Evolutionary conservation across 148 eudicot species (phyloP), one percentile per base, ranked within the genome.

Genomic region (Rhododendron ferrugineum): DNA sequence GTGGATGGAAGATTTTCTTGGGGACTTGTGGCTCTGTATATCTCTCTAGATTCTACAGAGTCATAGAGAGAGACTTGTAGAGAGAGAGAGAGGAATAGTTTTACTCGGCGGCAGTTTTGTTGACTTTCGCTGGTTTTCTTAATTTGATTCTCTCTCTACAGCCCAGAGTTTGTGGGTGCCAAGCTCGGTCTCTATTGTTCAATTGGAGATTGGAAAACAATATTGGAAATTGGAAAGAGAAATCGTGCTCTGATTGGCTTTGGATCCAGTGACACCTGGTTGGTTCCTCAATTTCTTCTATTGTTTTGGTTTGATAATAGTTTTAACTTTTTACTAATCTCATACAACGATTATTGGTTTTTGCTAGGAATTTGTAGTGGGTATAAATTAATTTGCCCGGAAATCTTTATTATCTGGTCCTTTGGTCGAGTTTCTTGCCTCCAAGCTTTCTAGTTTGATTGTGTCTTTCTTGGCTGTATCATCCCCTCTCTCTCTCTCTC

Each of bases 1-100:
- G 77, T 44, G 56, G 84, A 82, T 46, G 76, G 58, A 42, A 44
- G 84, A 40, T 44, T 66, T 82, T 82, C 75, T 11, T 68, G 77
- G 58, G 32, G 30, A 7, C 56, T 49, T 49, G 85, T 83, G 85
- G 79, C 78, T 72, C 60, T 70, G 66, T 47, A 16, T 68, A 2
- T 8, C 34, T 46, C 18, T 14, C 46, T 32, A 47, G 28, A 50
- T 80, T 80, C n/a, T 79, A 50, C 10, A 79, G 64, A 50, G 82
- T 3, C 40, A 68, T 77, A 44, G 62, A 54, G 34, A 50, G 82
- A 80, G 82, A 60, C n/a, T 20, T 20, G 6, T 6, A 50, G 82
- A 68, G 78, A 42, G 78, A 66, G 78, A 42, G 62, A 68, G 84
- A 68, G 72, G 47, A 47, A 44, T 46, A 13, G 34, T 40, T n/a